Conservation (phyloP, 169 alveolate genomes). For the Plasmodium gallinaceum region DNA sequence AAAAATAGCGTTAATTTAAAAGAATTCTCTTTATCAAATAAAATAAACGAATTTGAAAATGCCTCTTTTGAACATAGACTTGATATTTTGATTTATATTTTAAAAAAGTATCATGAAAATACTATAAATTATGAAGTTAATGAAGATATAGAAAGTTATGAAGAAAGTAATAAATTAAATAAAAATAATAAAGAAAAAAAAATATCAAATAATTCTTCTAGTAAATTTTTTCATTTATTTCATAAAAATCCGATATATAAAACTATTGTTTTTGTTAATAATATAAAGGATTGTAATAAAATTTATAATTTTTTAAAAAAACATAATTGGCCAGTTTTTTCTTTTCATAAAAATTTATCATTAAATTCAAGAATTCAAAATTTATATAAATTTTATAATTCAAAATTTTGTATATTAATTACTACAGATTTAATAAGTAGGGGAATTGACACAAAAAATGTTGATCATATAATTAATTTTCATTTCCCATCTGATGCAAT, state of each 20-base stretch:
- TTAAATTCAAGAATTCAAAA: constrained; percentile 82
- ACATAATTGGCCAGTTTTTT: constrained; percentile 84
- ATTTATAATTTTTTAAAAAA: constrained; percentile 64
- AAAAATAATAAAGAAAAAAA: background rate
- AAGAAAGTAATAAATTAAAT: background rate
- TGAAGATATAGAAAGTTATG: background rate
- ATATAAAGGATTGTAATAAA: constrained; percentile 48
- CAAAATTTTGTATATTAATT: constrained; percentile 74
- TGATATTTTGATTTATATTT: constrained; percentile 42
- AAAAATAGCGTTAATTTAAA: constrained; percentile 6
- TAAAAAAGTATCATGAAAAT: constrained; percentile 53
- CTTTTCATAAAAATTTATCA: constrained; percentile 82
- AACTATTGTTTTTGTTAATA: constrained; percentile 59
- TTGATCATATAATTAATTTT: constrained; percentile 82
- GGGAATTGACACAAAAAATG: constrained; percentile 79
- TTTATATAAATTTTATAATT: constrained; percentile 73
- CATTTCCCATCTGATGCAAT: constrained; percentile 83
- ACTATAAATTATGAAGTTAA: background rate
- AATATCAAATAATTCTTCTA: background rate
- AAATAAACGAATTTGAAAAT: constrained; percentile 48
- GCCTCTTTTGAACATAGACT: constrained; percentile 63
- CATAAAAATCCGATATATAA: constrained; percentile 19
- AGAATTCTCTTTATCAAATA: constrained; percentile 42
- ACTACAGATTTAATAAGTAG: constrained; percentile 83
- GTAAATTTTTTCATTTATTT: constrained; percentile 9